phyloP scores from a whole-genome alignment of 1,139 yeast species.

The Yamadazyma epiphylla region DNA sequence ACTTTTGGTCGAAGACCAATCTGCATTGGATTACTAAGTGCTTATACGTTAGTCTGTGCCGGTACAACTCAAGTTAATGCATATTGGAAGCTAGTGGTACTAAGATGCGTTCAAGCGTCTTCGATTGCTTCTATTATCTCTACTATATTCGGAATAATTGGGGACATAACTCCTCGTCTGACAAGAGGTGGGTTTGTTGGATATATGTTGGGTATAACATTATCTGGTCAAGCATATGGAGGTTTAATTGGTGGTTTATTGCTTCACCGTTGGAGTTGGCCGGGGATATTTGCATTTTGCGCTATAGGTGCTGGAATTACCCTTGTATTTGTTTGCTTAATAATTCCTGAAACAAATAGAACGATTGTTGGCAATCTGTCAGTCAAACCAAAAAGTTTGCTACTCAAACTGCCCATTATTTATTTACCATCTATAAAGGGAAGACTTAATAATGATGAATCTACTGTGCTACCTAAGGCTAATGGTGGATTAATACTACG shows the following conservation, averaged over 20 bases:
- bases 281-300: conserved; percentile 72
- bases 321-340: conserved; percentile 29
- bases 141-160: conserved; percentile 60
- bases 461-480: conserved; percentile 16
- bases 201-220: conserved; percentile 55
- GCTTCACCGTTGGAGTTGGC: conserved; percentile 61
- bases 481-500: conserved; percentile 35
- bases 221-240: conserved; percentile 73
- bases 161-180: conserved; percentile 58
- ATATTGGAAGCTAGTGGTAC: conserved; percentile 23
- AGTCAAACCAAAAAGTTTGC: conserved; percentile 35
- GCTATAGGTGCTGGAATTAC: conserved; percentile 55
- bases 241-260: conserved; percentile 72
- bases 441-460: conserved; percentile 15
- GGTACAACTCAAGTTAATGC: conserved; percentile 21
- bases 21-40: conserved; percentile 43
- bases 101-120: conserved; percentile 62
- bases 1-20: conserved; percentile 67
- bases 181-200: conserved; percentile 69
- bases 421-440: conserved; percentile 13
- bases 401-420: conserved; percentile 44
- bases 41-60: conserved; percentile 18
- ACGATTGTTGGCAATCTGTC: conserved; percentile 67
- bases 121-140: conserved; percentile 72
- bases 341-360: conserved; percentile 72